Base-by-base conservation (phyloP, 495 filamentous ascomycete genomes). In the Hypoxylon perforatum region DNA sequence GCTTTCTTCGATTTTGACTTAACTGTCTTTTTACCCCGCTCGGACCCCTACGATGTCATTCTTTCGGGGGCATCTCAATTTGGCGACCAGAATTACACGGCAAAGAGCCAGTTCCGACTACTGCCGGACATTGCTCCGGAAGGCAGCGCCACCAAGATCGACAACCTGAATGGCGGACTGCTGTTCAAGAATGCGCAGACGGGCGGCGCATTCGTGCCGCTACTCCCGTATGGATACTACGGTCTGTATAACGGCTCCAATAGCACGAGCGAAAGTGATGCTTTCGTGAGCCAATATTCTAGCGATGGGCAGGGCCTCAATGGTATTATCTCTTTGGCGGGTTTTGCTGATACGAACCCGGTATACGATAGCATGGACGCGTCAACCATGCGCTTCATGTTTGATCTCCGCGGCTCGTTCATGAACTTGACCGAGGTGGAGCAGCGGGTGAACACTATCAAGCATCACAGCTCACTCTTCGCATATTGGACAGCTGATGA, bases 401-500 rank as follows among this genome's bases (percentile, higher is more conserved):
- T 87, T 65, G 85, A 89, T 62, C 82, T 91, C 75, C 82, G 89
- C 0, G 80, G 83, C 59, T 81, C 79, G 3, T 90, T 87, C 75
- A 81, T 82, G 65, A 90, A 91, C 67, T 63, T 77, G 0, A 84
- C 81, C 0, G 74, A 78, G 18, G 81, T 90, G 0, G 67, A 70
- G 6, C 70, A 81, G 35, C 85, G 88, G 42, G 82, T 91, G 41
- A 72, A 78, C 5, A 70, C 73, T 4, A 80, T 87, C 28, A 82
- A 82, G 49, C 63, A 80, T n/a, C 78, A 79, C 11, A 82, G 80
- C 6, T 83, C 78, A n/a, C 73, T 91, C 4, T 82, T 90, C 17
- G 78, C 85, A 6, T 92, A 88, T 75, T 92, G 90, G 79, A 86
- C 82, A 0, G 85, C 82, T 3, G 89, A 92, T 59, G 89, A 92